These are phyloP conservation scores for Carex littledalei DNA, from an alignment of 176 grass and related monocot species.

Conservation along the genomic window DNA sequence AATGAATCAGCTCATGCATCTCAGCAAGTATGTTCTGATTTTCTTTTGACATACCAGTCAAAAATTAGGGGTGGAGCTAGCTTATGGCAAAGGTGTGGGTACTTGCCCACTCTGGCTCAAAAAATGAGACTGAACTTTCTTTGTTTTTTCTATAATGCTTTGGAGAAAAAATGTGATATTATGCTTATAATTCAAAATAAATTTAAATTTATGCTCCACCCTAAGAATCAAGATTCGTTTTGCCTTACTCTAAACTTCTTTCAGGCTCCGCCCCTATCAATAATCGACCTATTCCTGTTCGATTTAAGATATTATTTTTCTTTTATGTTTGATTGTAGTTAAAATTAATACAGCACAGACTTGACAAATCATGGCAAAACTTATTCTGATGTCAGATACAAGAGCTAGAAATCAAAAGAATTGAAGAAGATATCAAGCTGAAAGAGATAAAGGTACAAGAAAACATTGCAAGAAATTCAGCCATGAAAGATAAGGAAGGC, in stretches of 20 bases:
- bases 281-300: background rate
- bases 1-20: slow-evolving; percentile 26
- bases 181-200: slow-evolving; percentile 2
- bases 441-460: slow-evolving; percentile 33
- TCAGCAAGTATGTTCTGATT: slow-evolving; percentile 35
- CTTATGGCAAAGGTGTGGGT: background rate
- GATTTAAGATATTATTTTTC: background rate
- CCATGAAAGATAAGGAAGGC: slow-evolving; percentile 31
- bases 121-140: background rate
- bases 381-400: slow-evolving; percentile 23
- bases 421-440: slow-evolving; percentile 46
- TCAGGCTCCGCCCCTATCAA: background rate
- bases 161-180: background rate
- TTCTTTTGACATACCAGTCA: background rate
- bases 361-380: background rate
- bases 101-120: background rate
- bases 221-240: background rate
- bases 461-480: slow-evolving; percentile 20
- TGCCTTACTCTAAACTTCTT: background rate
- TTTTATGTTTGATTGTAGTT: background rate
- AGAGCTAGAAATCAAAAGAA: slow-evolving; percentile 31
- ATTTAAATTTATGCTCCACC: background rate
- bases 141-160: background rate
- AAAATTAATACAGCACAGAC: background rate
- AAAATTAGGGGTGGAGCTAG: background rate